phyloP scores from a whole-genome alignment of 805 yeast species.

The Nakazawaea peltata region DNA sequence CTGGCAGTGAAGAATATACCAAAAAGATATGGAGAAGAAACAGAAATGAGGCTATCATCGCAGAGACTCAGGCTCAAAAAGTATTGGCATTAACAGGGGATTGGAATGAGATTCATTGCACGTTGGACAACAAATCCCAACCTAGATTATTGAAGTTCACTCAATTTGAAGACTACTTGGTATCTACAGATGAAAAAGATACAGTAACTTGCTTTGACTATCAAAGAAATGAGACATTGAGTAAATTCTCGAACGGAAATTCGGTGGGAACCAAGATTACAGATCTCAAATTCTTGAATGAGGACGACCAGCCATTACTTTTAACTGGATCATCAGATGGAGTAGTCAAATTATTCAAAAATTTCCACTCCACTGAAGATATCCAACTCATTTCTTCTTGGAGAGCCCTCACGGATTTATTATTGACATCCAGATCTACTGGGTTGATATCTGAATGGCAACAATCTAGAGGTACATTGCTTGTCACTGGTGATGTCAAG shows the following conservation, averaged over 20 bases:
- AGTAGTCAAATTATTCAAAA: conserved; percentile 77
- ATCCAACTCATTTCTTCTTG: conserved; percentile 75
- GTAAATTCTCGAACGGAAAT: conserved; percentile 74
- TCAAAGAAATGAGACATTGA: conserved; percentile 48
- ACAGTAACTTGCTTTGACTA: conserved; percentile 85
- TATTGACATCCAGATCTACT: conserved; percentile 71
- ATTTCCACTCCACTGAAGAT: conserved; percentile 49
- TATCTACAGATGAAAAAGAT: conserved; percentile 78
- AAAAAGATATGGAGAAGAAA: conserved; percentile 83
- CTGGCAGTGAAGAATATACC: conserved; percentile 82
- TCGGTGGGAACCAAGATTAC: conserved; percentile 86
- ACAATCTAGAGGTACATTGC: conserved; percentile 83
- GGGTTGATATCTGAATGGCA: conserved; percentile 95
- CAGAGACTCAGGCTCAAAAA: conserved; percentile 86
- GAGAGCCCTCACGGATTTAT: conserved; percentile 85
- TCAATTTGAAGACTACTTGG: conserved; percentile 82
- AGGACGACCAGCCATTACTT: conserved; percentile 82
- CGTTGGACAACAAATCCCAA: conserved; percentile 67
- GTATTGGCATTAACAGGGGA: conserved; percentile 74
- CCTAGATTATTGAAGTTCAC: conserved; percentile 76
- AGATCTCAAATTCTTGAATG: conserved; percentile 79
- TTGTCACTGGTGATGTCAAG: conserved; percentile 93
- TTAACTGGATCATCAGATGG: conserved; percentile 93
- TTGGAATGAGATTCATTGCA: conserved; percentile 61
- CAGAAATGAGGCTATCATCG: conserved; percentile 79